Base-by-base conservation (phyloP, 768 basidiomycete species). In the Lentinula aciculospora region DNA sequence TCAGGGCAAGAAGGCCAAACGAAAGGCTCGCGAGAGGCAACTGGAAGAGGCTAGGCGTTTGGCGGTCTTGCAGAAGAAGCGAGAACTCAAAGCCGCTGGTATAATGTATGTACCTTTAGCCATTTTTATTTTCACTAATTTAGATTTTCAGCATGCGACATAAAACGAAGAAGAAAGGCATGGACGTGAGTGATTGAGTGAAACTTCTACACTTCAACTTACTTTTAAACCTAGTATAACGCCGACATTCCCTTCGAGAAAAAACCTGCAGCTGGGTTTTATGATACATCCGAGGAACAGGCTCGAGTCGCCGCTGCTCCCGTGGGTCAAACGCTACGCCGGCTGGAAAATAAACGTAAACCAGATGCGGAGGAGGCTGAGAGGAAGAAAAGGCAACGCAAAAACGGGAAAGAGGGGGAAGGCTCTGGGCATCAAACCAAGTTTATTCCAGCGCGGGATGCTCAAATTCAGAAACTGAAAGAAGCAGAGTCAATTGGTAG, bases 231-330 rank as follows among this genome's bases (percentile, higher is more conserved):
- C 31, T 62, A 97, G 91, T 99, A 98, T 74, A 99, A 98, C 66
- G 85, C 94, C 51, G 97, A 99, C 68, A 97, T 98, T 63, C 97
- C 97, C 0, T 98, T 98, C 68, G 97, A 99, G 75, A 98, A 98
- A 76, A 92, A 92, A 67, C 81, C 97, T 0, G 94, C 93, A 0
- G 74, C 95, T 9, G 97, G 97, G 0, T 99, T 99, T 74, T 99
- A 98, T 71, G 97, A 99, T 68, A 94, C 92, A 2, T 81, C 88
- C 0, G 97, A 96, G 63, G 97, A 99, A 68, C 88, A 94, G 66
- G 88, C 93, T 4, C 88, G 91, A 49, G 76, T 86, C 37, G 84
- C 89, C 13, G 78, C 84, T n/a, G 93, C 96, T 0, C 96, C 92
- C 1, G 88, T 98, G 27, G 95, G 95, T 3, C 92, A 94, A 69